Evolutionary conservation across 2,329 filamentous ascomycete genomes (phyloP), one percentile per base, ranked within the genome.

Genomic region (Ophiostoma fasciatum): DNA sequence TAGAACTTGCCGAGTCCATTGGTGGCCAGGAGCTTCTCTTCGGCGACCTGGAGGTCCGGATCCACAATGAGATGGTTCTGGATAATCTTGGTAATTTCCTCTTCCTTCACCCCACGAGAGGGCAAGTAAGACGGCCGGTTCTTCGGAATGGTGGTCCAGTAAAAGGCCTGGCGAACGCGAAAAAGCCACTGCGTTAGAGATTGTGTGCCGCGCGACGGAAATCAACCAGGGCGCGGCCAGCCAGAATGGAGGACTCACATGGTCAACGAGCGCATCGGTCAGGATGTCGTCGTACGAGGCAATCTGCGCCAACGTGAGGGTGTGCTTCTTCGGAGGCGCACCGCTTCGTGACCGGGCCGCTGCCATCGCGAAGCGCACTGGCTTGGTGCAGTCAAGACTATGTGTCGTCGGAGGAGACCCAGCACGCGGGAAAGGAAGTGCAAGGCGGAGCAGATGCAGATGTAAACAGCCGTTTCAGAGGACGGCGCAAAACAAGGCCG

Each of bases 71-170:
- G 69, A 49, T 82, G 62, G 6, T 62, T 60, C 47, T 74, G 72
- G 7, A 78, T 61, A 37, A 78, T 71, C 44, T 70, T 65, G 31
- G 66, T 55, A 26, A 80, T 69, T 30, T 74, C 71, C 37, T 70
- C 66, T 48, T 76, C 69, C 36, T 71, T 74, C 34, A 96, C 66
- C 28, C 83, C 83, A 43, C 90, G 78, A 7, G 81, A 84, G 1
- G 84, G 71, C 49, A 82, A 81, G 56, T 93, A 96, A 37, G 82
- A 83, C 38, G 74, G 76, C 42, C 82, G 78, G 51, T 96, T 94
- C 60, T 98, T 98, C 45, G 88, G 87, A 40, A 94, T 94, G 4
- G 74, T 82, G 6, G 88, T 88, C 88, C 90, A 96, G 64, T 90
- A 98, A 58, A 82, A 94, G 9, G 84, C 79, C 88, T 94, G 38